Conservation (phyloP, 805 yeast genomes). For the Cyberlindnera mrakii region DNA sequence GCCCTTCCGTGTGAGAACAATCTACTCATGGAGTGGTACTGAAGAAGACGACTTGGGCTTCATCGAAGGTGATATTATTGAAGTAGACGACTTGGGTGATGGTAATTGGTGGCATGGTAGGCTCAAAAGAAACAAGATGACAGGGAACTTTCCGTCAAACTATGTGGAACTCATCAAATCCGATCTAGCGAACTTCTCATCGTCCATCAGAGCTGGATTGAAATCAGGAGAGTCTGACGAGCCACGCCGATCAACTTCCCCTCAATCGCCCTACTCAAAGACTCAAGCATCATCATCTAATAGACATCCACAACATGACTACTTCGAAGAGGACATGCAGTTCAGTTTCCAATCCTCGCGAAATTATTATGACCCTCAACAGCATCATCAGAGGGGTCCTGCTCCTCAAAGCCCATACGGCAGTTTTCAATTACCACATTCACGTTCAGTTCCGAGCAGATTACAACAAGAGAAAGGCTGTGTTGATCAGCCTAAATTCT, state of each 20-base stretch:
- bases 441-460: conserved; percentile 19
- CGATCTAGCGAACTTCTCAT: conserved; percentile 9
- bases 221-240: not conserved
- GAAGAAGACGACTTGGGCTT: conserved; percentile 87
- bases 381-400: not conserved
- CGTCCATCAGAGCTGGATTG: not conserved
- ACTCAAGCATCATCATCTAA: conserved; percentile 1
- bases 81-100: conserved; percentile 72
- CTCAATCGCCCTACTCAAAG: conserved; percentile 12
- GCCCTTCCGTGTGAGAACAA: conserved; percentile 76
- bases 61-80: conserved; percentile 87
- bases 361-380: conserved; percentile 11
- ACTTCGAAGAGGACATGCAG: conserved; percentile 16
- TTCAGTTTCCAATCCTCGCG: conserved; percentile 25
- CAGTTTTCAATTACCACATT: conserved; percentile 15
- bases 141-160: conserved; percentile 84
- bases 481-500: conserved; percentile 4
- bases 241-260: conserved; percentile 3
- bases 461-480: conserved; percentile 7
- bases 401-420: not conserved
- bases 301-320: not conserved
- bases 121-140: conserved; percentile 69
- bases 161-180: conserved; percentile 60
- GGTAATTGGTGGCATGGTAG: conserved; percentile 92
- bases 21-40: conserved; percentile 92